Evolutionary conservation across 768 basidiomycete genomes (phyloP).

Genomic region (Rhodotorula graminis): DNA sequence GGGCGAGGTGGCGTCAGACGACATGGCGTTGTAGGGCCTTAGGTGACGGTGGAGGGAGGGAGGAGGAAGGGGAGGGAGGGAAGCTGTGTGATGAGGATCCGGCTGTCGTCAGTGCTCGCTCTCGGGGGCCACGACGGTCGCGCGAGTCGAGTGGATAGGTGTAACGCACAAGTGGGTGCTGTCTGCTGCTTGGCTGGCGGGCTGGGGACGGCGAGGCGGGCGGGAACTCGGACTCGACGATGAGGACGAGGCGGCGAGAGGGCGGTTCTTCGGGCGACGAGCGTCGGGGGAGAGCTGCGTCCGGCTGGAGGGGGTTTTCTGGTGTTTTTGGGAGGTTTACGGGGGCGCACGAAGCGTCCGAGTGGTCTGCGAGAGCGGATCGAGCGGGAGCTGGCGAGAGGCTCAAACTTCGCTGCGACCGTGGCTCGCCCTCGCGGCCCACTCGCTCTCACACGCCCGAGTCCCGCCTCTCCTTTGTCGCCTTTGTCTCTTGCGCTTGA

Average conservation of each 20-base stretch:
- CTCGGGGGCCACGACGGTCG: neutral
- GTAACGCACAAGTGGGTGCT: neutral
- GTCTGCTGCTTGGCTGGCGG: conserved; percentile 7
- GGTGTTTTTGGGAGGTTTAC: neutral
- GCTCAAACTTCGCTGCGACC: neutral
- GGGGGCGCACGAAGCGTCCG: conserved; percentile 7
- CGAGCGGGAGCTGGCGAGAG: neutral
- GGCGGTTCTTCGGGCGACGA: neutral
- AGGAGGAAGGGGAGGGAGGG: neutral
- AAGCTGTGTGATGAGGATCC: neutral
- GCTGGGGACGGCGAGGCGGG: neutral
- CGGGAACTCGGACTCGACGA: neutral
- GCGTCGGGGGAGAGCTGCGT: neutral
- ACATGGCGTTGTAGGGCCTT: conserved; percentile 12
- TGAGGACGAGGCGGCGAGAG: neutral
- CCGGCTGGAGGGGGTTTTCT: conserved; percentile 17
- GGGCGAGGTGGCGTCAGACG: conserved; percentile 33
- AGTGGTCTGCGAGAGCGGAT: neutral
- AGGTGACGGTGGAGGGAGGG: no score
- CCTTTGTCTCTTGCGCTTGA: no score
- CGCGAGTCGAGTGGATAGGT: neutral
- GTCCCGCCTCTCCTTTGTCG: no score
- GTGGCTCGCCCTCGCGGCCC: neutral
- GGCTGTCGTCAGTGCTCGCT: neutral
- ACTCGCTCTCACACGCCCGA: neutral